Conservation (phyloP, 306 rosid species). For the Vachellia collinsii region DNA sequence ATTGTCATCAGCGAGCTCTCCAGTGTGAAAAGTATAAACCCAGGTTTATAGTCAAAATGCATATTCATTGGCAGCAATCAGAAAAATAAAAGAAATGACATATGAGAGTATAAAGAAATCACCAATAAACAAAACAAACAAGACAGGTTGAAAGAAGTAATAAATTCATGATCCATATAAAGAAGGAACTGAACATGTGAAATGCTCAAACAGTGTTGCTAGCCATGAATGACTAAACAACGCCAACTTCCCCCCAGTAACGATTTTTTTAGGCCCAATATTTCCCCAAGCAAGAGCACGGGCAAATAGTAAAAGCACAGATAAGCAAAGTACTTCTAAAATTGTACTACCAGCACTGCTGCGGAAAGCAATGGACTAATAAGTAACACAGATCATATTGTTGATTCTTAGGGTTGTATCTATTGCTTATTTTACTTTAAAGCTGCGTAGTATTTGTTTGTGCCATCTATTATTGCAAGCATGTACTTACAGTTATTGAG, state of each 20-base stretch:
- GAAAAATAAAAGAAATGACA: neutral
- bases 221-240: constrained; percentile 44
- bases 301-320: constrained; percentile 43
- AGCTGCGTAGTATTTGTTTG: constrained; percentile 32
- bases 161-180: constrained; percentile 17
- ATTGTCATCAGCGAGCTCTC: constrained; percentile 43
- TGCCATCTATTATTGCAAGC: constrained; percentile 40
- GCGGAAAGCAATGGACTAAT: constrained; percentile 21
- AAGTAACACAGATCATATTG: constrained; percentile 1
- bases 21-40: constrained; percentile 55
- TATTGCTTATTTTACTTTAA: constrained; percentile 27
- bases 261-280: constrained; percentile 8
- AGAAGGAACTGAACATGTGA: constrained; percentile 40
- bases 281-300: constrained; percentile 36
- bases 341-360: constrained; percentile 13
- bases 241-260: constrained; percentile 32
- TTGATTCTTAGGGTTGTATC: constrained; percentile 43
- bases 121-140: constrained; percentile 44
- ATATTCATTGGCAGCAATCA: constrained; percentile 33
- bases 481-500: constrained; percentile 25
- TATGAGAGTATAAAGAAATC: constrained; percentile 30
- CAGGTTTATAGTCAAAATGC: constrained; percentile 32
- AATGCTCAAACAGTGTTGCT: constrained; percentile 35
- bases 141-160: constrained; percentile 31
- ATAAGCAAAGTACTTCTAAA: constrained; percentile 15